These are phyloP conservation scores for Candida yuanshanica DNA, from an alignment of 805 yeast genomes.

Conservation along the genomic window DNA sequence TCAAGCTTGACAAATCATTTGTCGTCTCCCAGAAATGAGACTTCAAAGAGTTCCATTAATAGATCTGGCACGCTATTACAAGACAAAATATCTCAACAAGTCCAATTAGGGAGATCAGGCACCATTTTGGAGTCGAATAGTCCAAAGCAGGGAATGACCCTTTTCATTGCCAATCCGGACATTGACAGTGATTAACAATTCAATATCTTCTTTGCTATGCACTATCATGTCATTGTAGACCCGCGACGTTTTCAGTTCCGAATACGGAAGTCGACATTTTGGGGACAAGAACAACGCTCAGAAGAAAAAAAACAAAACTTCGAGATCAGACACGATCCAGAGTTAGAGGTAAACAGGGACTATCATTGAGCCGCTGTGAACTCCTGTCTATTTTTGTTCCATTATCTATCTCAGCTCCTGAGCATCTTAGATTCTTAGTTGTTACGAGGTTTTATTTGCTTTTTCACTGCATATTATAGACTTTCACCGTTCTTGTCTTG, in stretches of 20 bases:
- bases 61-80: slow-evolving; percentile 21
- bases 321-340: neutral
- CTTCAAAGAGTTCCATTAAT: slow-evolving; percentile 7
- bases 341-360: too few species aligned
- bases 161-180: slow-evolving; percentile 58
- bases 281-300: neutral
- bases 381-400: neutral
- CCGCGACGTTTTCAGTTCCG: neutral
- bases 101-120: slow-evolving; percentile 27
- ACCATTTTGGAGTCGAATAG: slow-evolving; percentile 28
- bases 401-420: neutral
- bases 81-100: slow-evolving; percentile 13
- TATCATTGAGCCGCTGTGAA: too few species aligned
- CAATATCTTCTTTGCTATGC: too few species aligned
- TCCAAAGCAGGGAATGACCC: slow-evolving; percentile 28
- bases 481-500: neutral
- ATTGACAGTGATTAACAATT: slow-evolving; percentile 38
- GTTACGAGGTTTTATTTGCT: neutral
- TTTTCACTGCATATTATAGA: neutral
- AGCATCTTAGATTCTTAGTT: neutral
- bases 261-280: neutral
- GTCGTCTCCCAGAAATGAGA: slow-evolving; percentile 3
- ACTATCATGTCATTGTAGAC: too few species aligned
- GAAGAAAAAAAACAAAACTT: neutral
- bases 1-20: neutral